phyloP scores from a whole-genome alignment of 2,329 filamentous ascomycete species.

The Monosporascus sp. region DNA sequence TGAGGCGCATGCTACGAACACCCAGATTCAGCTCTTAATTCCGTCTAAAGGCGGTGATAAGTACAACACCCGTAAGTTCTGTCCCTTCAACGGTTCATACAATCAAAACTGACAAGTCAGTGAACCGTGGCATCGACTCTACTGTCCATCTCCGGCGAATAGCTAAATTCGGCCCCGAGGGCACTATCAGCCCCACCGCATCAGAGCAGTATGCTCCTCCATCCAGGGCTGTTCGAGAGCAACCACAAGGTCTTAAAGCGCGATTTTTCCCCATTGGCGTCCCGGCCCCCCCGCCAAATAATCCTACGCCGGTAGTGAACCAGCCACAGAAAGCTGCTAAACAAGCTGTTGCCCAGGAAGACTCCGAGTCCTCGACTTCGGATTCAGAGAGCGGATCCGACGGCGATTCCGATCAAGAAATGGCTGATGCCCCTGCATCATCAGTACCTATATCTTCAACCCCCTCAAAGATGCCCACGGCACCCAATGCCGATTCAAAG shows the following conservation, averaged over 20 bases:
- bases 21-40: constrained; percentile 54
- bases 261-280: constrained; percentile 64
- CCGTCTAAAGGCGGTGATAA: constrained; percentile 49
- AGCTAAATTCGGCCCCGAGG: constrained; percentile 45
- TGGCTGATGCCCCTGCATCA: constrained; percentile 33
- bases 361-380: constrained; percentile 29
- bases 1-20: constrained; percentile 44
- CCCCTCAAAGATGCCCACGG: constrained; percentile 18
- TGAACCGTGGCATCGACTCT: constrained; percentile 44
- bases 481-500: constrained; percentile 7
- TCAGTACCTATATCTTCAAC: constrained; percentile 14
- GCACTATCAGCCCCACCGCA: constrained; percentile 33
- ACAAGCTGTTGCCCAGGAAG: constrained; percentile 25
- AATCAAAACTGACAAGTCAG: constrained; percentile 25
- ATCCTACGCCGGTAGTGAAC: not conserved
- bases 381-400: constrained; percentile 38
- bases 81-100: constrained; percentile 3
- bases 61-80: constrained; percentile 47
- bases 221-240: constrained; percentile 48
- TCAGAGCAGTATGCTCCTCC: constrained; percentile 37
- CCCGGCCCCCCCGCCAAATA: constrained; percentile 15
- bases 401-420: constrained; percentile 39
- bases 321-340: constrained; percentile 3
- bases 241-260: constrained; percentile 62
- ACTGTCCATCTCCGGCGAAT: constrained; percentile 62